Percentiles rank a stretch among this genome's conserved stretches.
phyloP scores from a whole-genome alignment of 1,139 yeast genomes.

The Blastobotrys serpentis region DNA sequence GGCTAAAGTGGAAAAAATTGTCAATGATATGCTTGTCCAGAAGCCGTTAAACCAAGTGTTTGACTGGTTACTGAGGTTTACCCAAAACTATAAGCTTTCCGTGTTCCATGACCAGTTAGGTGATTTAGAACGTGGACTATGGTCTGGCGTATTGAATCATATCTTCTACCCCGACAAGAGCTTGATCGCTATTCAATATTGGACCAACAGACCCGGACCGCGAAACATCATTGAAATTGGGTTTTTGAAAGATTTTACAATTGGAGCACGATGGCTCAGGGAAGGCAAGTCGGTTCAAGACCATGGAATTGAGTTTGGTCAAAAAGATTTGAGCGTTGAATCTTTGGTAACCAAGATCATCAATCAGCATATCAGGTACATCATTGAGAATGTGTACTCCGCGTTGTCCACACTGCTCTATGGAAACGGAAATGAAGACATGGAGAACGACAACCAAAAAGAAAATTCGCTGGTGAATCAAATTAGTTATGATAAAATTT shows the following conservation, averaged over 20 bases:
- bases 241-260: slow-evolving; percentile 50
- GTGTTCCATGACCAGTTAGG: slow-evolving; percentile 65
- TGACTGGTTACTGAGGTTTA: slow-evolving; percentile 65
- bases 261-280: slow-evolving; percentile 62
- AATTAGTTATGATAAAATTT: slow-evolving; percentile 23
- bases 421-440: neutral
- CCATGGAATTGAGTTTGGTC: slow-evolving; percentile 30
- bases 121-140: slow-evolving; percentile 53
- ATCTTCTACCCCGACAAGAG: slow-evolving; percentile 63
- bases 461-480: slow-evolving; percentile 14
- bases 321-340: slow-evolving; percentile 32
- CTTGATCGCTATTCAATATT: slow-evolving; percentile 63
- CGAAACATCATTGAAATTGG: slow-evolving; percentile 66
- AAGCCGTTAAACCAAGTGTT: slow-evolving; percentile 61
- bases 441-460: slow-evolving; percentile 6
- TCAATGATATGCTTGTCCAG: slow-evolving; percentile 56
- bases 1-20: slow-evolving; percentile 51
- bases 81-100: slow-evolving; percentile 72
- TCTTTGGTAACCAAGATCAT: slow-evolving; percentile 32
- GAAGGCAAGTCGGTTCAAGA: slow-evolving; percentile 47
- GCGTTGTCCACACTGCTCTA: slow-evolving; percentile 18
- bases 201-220: slow-evolving; percentile 52
- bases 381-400: slow-evolving; percentile 29
- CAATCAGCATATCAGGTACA: slow-evolving; percentile 31
- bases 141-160: slow-evolving; percentile 69